Conservation (phyloP, 1,284 basidiomycete genomes). For the Jaminaea rosea region DNA sequence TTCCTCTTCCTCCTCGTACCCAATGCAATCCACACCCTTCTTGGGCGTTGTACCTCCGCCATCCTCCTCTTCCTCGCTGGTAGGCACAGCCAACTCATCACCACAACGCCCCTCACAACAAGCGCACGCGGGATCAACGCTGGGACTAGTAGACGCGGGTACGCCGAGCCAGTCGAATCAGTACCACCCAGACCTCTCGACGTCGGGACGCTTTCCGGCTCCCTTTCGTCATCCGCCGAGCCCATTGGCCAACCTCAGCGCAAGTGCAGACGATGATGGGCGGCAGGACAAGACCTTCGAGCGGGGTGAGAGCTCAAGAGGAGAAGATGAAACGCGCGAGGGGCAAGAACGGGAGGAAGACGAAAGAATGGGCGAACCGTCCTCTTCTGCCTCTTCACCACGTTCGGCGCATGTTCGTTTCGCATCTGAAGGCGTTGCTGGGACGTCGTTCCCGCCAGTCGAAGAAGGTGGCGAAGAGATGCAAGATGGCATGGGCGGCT, state of each 20-base stretch:
- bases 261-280: background rate
- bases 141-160: background rate
- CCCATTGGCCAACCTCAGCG: background rate
- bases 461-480: too few relatives aligned
- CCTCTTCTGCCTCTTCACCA: too few relatives aligned
- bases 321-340: too few relatives aligned
- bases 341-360: too few relatives aligned
- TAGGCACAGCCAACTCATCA: background rate
- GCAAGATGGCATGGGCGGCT: too few relatives aligned
- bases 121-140: background rate
- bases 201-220: background rate
- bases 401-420: too few relatives aligned
- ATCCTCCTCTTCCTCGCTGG: background rate
- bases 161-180: background rate
- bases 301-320: too few relatives aligned
- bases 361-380: too few relatives aligned
- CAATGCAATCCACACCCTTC: background rate
- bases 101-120: background rate
- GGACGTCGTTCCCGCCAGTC: too few relatives aligned
- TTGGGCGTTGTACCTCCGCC: background rate
- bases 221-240: background rate
- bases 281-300: too few relatives aligned
- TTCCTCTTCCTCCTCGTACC: conserved; percentile 31
- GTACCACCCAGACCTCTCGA: too few relatives aligned
- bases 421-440: too few relatives aligned